Base-by-base conservation (phyloP, 139 green algal genomes). In the Spirogloea muscicola region DNA sequence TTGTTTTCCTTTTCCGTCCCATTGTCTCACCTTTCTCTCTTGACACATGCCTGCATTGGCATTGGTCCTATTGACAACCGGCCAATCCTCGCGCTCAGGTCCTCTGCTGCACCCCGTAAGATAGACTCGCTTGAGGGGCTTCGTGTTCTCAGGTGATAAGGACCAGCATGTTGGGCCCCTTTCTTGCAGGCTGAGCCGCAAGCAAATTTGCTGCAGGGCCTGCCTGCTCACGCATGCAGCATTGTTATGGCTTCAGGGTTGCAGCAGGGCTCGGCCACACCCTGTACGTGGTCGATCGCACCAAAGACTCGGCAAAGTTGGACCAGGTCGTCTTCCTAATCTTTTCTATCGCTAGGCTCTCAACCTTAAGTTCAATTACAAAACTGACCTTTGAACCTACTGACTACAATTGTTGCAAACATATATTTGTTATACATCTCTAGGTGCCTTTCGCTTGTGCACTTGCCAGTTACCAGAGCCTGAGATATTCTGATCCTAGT, bases 41-140 rank as follows among this genome's bases (percentile, higher is more conserved):
- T 21, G 21, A 55, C 46, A 31, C n/a, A 21, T 55, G 21, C 21
- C 46, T 55, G n/a, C 46, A 31, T 55, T 21, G 46, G 21, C n/a
- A 21, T 55, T n/a, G 21, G 21, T 55, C 21, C 46, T 55, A 55
- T 21, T 55, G 21, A 58, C 13, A 46, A 13, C 13, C 13, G 29
- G 31, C 57, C 13, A 65, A 13, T 13, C 13, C 16, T n/a, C 29
- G 31, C 13, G 10, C 5, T 48, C 49, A 77, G 58, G 37, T 81
- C 86, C 31, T 88, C 72, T 25, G 92, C 92, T 61, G 90, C 91
- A 67, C 93, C 92, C 4, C 91, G 91, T 58, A 95, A 95, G 86
- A 84, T 88, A 49, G 62, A 85, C 39, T 68, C 84, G 18, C 74
- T 93, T 36, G 86, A 93, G 49, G 86, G 82, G 18, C 71, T 73